A percentile compares a stretch with the other conserved stretches of the same genome.
phyloP scores from a whole-genome alignment of 371 early-diverging fungal species.

The Apophysomyces trapeziformis region DNA sequence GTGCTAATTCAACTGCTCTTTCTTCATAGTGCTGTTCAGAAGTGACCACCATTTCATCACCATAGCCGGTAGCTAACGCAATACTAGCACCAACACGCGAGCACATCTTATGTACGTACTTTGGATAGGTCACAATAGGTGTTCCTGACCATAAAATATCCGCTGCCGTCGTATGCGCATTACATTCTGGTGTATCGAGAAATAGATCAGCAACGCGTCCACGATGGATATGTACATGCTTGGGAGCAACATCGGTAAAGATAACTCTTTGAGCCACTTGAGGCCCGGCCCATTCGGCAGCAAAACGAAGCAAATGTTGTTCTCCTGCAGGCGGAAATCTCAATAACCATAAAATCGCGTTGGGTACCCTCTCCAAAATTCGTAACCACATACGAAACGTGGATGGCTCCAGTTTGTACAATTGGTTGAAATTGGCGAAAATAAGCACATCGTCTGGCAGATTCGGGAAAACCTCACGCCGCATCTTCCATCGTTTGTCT shows the following conservation, averaged over 20 bases:
- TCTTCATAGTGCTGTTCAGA: slow-evolving; percentile 81
- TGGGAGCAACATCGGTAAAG: slow-evolving; percentile 94
- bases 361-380: slow-evolving; percentile 81
- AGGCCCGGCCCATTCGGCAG: slow-evolving; percentile 77
- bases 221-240: slow-evolving; percentile 91
- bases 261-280: slow-evolving; percentile 82
- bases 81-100: slow-evolving; percentile 90
- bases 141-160: slow-evolving; percentile 96
- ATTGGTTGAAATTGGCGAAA: slow-evolving; percentile 94
- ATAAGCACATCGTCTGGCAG: slow-evolving; percentile 83
- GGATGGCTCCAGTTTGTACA: slow-evolving; percentile 88
- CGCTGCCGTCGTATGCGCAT: slow-evolving; percentile 94
- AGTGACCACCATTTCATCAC: slow-evolving; percentile 81
- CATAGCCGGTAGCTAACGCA: slow-evolving; percentile 85
- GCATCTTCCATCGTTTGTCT: slow-evolving; percentile 83
- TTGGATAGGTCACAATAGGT: slow-evolving; percentile 90
- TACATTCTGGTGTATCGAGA: slow-evolving; percentile 93
- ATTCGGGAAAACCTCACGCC: slow-evolving; percentile 85
- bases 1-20: slow-evolving; percentile 73
- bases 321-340: slow-evolving; percentile 92
- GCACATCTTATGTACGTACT: slow-evolving; percentile 90
- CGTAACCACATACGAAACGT: slow-evolving; percentile 86
- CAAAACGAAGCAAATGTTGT: slow-evolving; percentile 71
- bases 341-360: slow-evolving; percentile 87
- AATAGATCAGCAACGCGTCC: slow-evolving; percentile 93